Evolutionary conservation across 1,139 yeast species (phyloP).

Genomic region (Zygosaccharomyces sapae): DNA sequence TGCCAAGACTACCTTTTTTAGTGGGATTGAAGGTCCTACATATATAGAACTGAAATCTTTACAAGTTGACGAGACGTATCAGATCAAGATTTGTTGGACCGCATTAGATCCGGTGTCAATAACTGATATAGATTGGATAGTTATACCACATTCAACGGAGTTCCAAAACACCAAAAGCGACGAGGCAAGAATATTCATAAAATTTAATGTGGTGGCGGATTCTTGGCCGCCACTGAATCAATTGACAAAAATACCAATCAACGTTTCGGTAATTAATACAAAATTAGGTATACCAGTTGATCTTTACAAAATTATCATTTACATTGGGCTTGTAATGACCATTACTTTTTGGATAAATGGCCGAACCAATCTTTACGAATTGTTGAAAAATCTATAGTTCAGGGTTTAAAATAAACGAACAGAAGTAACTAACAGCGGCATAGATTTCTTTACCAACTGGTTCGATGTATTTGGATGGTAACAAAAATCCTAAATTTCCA

Average conservation of each 20-base stretch:
- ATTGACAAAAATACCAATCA: slow-evolving; percentile 18
- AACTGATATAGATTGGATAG: slow-evolving; percentile 12
- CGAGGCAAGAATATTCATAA: slow-evolving; percentile 17
- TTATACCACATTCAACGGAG: slow-evolving; percentile 19
- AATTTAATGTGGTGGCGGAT: slow-evolving; percentile 13
- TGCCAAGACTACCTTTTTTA: slow-evolving; percentile 10
- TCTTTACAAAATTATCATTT: slow-evolving; percentile 19
- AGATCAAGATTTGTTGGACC: slow-evolving; percentile 26
- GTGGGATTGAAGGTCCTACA: slow-evolving; percentile 4
- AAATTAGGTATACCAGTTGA: slow-evolving; percentile 30
- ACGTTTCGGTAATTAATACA: slow-evolving; percentile 22
- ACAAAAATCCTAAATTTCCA: slow-evolving; percentile 77
- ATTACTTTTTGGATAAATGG: slow-evolving; percentile 11
- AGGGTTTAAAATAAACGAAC: slow-evolving; percentile 54
- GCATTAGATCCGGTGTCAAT: slow-evolving; percentile 23
- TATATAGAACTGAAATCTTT: slow-evolving; percentile 17
- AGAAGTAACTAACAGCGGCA: slow-evolving; percentile 65
- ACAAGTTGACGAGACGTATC: slow-evolving; percentile 19
- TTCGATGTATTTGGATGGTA: slow-evolving; percentile 64
- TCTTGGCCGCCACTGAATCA: slow-evolving; percentile 21
- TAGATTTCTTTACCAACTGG: slow-evolving; percentile 77
- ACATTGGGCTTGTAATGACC: slow-evolving; percentile 13
- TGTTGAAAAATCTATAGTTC: slow-evolving; percentile 25
- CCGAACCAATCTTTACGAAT: slow-evolving; percentile 12
- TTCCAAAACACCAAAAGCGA: slow-evolving; percentile 16